Base-by-base conservation (phyloP, 805 yeast genomes). In the Lipomyces spencermartinsiae region DNA sequence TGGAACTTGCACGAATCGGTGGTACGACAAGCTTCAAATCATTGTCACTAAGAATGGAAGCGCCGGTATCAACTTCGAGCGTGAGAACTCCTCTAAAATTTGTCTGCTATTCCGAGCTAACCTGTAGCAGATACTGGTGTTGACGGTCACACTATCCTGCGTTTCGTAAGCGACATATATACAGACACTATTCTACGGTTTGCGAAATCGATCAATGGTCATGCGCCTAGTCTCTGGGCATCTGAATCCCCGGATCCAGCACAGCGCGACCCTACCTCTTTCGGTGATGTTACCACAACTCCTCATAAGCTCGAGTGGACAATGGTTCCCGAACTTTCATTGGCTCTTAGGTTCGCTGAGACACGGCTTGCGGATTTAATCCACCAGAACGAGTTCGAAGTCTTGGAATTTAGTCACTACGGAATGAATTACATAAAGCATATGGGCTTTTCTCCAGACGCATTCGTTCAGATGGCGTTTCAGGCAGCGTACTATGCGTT, bases 221-320 rank as follows among this genome's bases (percentile, higher is more conserved):
- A 89, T 69, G 82, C 92, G 1, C 94, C 94, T 1, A 85, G 90
- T 5, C 80, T 90, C 59, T 90, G 93, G 93, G 83, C 82, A 59
- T 75, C 86, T 4, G 75, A 75, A 35, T 83, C 87, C 7, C 87
- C 88, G 4, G 83, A 82, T 37, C 81, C 86, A 10, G 72, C 81
- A 9, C 76, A 78, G 59, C 80, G 83, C 64, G 82, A 80, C 65
- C 82, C 83, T 2, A 76, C 78, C 7, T 78, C 82, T 49, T 81
- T 82, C 67, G 73, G 74, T n/a, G 81, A 82, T 62, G 83, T 84
- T 39, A 72, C 78, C 49, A 88, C 92, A 0, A 86, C 90, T 54
- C 97, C 97, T 29, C 84, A 96, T 71, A 93, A 92, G 78, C 82
- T 93, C 71, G 97, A 92, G 76, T 93, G 97, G 97, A 87, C 88